Conservation (phyloP, 2,329 filamentous ascomycete species). For the Xylaria sp. region DNA sequence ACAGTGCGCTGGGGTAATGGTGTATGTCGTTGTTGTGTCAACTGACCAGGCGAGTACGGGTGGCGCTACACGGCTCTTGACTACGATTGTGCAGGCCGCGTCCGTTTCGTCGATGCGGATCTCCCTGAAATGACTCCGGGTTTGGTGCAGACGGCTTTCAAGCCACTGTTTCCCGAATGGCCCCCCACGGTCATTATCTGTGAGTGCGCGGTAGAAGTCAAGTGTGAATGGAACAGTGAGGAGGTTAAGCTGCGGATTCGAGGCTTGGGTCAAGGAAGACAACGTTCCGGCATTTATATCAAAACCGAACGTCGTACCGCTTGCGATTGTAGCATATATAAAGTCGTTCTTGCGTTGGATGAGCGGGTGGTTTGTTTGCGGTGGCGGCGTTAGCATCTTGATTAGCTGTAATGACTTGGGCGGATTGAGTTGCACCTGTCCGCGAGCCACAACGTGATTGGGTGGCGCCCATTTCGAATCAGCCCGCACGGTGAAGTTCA, state of each 20-base stretch:
- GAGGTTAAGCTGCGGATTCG: constrained; percentile 51
- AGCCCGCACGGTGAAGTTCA: constrained; percentile 59
- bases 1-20: constrained; percentile 61
- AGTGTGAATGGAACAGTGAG: constrained; percentile 59
- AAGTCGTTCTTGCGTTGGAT: constrained; percentile 46
- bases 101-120: constrained; percentile 48
- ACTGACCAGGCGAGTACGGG: constrained; percentile 71
- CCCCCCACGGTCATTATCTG: constrained; percentile 71
- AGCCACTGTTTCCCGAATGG: constrained; percentile 69
- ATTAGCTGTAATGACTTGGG: constrained; percentile 48
- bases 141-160: constrained; percentile 59
- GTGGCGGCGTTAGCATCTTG: constrained; percentile 37
- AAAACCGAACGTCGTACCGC: constrained; percentile 57
- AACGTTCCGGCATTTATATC: constrained; percentile 57
- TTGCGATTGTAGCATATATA: constrained; percentile 52
- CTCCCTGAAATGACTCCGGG: constrained; percentile 55
- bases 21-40: constrained; percentile 64
- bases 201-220: constrained; percentile 72
- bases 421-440: constrained; percentile 57
- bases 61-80: constrained; percentile 68
- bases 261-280: constrained; percentile 54
- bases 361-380: constrained; percentile 34
- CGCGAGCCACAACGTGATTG: constrained; percentile 64
- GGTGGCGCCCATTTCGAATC: constrained; percentile 63
- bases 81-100: constrained; percentile 55